Evolutionary conservation across 768 basidiomycete species (phyloP), one percentile per base, ranked within the genome.

Genomic region (Mycena venus): DNA sequence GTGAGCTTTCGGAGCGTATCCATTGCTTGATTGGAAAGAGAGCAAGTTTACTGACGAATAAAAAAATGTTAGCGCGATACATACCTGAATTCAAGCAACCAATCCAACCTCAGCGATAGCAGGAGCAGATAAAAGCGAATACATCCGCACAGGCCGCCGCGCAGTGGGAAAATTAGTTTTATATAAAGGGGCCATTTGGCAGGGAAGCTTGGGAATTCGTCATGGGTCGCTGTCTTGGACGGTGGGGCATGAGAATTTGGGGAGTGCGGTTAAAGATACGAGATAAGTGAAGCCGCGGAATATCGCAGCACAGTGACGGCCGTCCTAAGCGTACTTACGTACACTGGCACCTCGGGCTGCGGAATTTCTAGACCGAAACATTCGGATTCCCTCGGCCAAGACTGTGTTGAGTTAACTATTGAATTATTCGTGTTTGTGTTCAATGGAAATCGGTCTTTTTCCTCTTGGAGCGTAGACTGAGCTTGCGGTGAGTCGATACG

Each of bases 131-230:
- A 66, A 32, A 14, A 19, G 19, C 64, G 14, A 25, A 55, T 63
- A n/a, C 6, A 23, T 21, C 29, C 38, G 29, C 17, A 6, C n/a
- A 40, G 55, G 64, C 59, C 29, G 69, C 60, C 60, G 69, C 40
- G 23, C 42, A 65, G 70, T 72, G 70, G 55, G 70, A 72, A 49
- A 1, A 44, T 32, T 38, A n/a, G n/a, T 27, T 36, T 40, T 56
- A 63, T 65, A 58, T 44, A 42, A 36, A 64, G 70, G 47, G 12
- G 29, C 11, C 1, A 3, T 51, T 27, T 49, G 44, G 44, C 34
- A 40, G 32, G n/a, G 53, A 67, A 66, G 70, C 27, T 63, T 44
- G 29, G 19, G 11, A 25, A 63, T 21, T 34, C 62, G 44, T 72
- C 70, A 59, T 72, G 63, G 53, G n/a, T 32, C 42, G 36, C 1